Base-by-base conservation (phyloP, 163 green algal species). In the Chlamydomonas reinhardtii region DNA sequence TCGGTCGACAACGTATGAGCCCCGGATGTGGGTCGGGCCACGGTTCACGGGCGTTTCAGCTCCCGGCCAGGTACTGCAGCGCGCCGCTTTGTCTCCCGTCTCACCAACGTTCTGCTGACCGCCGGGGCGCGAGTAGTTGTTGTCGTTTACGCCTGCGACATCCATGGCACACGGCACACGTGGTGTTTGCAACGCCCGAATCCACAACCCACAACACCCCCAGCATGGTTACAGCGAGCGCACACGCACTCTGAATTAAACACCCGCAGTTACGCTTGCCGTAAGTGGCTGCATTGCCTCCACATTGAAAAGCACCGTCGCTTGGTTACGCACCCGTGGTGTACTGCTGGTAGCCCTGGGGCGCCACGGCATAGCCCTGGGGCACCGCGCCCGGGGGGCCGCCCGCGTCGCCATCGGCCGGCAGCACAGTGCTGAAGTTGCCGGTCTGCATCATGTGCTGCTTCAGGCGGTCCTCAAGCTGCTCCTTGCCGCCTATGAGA, bases 61-160 rank as follows among this genome's bases (percentile, higher is more conserved):
- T 48, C 5, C 39, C 39, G 39, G n/a, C 39, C 5, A 14, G 39
- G 5, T 48, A 48, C 5, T 56, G 48, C 48, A 56, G 19, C 43
- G 43, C 11, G 6, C 43, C 6, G 6, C 48, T 56, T 1, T 1
- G 14, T 17, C 17, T 14, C 48, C 48, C 6, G 48, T 56, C 48
- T 56, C 14, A 56, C 48, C 48, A 14, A 95, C 90, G 76, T 97
- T 97, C 91, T 97, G 94, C 94, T 95, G 54, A 77, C 95, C 22
- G 17, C 92, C 89, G 0, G 94, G 89, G 17, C 95, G 90, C 0
- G 80, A 81, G 91, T 98, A 98, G 91, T 97, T 97, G 93, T 98
- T 98, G 77, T 66, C 74, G 48, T 65, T 64, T 17, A 66, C 76
- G 61, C 76, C 76, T 62, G 61, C 19, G n/a, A 48, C 39, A 48